Evolutionary conservation across 192 early-diverging fungal species (phyloP).

Genomic region (Lobulomyces angularis): DNA sequence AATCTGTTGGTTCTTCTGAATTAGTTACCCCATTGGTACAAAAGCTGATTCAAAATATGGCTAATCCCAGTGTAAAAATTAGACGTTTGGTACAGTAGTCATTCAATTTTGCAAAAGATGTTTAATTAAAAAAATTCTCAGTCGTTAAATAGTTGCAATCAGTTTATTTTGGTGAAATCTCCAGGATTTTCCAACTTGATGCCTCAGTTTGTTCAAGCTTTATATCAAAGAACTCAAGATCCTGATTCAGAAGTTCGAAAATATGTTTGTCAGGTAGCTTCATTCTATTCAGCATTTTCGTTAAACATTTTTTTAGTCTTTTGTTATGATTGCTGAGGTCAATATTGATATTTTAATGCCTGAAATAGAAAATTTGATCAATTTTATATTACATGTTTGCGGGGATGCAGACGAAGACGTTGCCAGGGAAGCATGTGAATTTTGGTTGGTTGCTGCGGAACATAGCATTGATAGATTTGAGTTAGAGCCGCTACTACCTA

Average conservation of each 20-base stretch:
- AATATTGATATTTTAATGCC: conserved; percentile 74
- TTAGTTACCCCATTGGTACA: conserved; percentile 78
- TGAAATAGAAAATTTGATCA: conserved; percentile 76
- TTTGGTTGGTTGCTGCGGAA: conserved; percentile 95
- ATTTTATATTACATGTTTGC: conserved; percentile 94
- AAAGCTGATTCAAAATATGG: conserved; percentile 76
- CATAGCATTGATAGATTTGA: conserved; percentile 63
- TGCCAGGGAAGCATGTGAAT: conserved; percentile 97
- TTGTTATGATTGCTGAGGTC: conserved; percentile 81
- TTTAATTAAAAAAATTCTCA: too few species aligned
- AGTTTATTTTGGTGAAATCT: conserved; percentile 71
- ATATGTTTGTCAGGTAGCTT: conserved; percentile 89
- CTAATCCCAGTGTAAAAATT: conserved; percentile 58
- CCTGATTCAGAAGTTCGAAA: conserved; percentile 70
- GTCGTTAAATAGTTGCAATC: conserved; percentile 75
- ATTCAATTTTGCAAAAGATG: too few species aligned
- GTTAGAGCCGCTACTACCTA: conserved; percentile 21
- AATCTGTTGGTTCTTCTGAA: conserved; percentile 63
- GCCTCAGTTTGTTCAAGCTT: conserved; percentile 56
- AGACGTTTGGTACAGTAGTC: too few species aligned
- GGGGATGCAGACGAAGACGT: conserved; percentile 66
- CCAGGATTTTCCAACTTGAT: conserved; percentile 56
- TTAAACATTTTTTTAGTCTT: too few species aligned
- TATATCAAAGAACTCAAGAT: conserved; percentile 81
- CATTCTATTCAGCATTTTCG: too few species aligned